phyloP scores from a whole-genome alignment of 2,329 filamentous ascomycete genomes.

The Colletotrichum magnum region DNA sequence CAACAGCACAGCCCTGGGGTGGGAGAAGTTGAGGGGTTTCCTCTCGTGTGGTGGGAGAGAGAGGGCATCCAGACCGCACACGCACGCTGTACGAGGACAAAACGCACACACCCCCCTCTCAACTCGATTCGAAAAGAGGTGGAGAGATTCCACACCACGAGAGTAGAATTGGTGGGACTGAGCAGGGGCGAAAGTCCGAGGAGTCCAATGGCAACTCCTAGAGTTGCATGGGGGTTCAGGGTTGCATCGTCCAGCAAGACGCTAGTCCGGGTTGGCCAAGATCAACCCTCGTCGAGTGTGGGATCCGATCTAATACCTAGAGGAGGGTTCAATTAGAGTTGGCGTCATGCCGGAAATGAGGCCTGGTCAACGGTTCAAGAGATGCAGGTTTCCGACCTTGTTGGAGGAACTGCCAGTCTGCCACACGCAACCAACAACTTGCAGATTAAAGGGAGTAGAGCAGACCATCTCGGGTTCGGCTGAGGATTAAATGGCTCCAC shows the following conservation, averaged over 20 bases:
- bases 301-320: conserved; percentile 6
- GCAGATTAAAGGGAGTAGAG: no score
- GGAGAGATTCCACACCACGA: conserved; percentile 1
- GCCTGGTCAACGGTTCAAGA: neutral
- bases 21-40: neutral
- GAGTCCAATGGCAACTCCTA: neutral
- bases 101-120: neutral
- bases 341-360: conserved; percentile 3
- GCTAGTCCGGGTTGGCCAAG: neutral
- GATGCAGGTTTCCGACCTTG: neutral
- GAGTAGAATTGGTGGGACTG: neutral
- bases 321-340: conserved; percentile 12
- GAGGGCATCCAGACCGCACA: neutral
- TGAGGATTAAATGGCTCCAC: no score
- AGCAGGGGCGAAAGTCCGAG: conserved; percentile 4
- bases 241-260: neutral
- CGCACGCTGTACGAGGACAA: neutral
- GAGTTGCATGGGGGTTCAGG: neutral
- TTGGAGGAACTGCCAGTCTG: neutral
- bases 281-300: neutral
- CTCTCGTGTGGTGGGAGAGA: neutral
- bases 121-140: neutral
- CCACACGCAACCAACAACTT: neutral
- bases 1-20: conserved; percentile 4
- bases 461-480: no score